A percentile compares a stretch with the other conserved stretches of the same genome.
Evolutionary conservation across 73 alveolate genomes (phyloP).

Genomic region (Paramecium caudatum): DNA sequence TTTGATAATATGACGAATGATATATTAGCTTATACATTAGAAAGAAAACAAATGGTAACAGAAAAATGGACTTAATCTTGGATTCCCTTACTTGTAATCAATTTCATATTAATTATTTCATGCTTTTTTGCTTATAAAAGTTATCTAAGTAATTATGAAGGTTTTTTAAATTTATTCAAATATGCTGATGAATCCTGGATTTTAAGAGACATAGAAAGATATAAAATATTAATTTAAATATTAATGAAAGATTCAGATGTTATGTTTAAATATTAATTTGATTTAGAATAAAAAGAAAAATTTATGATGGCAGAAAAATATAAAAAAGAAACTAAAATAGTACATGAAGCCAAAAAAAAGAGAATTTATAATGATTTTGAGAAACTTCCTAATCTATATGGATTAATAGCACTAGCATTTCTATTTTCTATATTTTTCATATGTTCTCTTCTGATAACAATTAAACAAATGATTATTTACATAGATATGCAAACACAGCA

Average conservation of each 20-base stretch:
- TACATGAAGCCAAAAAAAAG: neutral
- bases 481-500: constrained; percentile 40
- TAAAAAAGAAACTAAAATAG: neutral
- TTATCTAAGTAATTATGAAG: neutral
- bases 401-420: neutral
- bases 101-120: neutral
- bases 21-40: neutral
- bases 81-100: constrained; percentile 7
- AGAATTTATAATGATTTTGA: neutral
- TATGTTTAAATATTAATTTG: constrained; percentile 26
- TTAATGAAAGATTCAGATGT: constrained; percentile 3
- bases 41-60: neutral
- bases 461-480: constrained; percentile 42
- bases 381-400: neutral
- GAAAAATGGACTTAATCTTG: neutral
- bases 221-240: neutral
- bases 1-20: constrained; percentile 10
- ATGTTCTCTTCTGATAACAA: neutral
- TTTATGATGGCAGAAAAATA: constrained; percentile 62
- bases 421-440: constrained; percentile 12
- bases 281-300: constrained; percentile 46
- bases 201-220: constrained; percentile 32
- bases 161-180: constrained; percentile 25
- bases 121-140: neutral
- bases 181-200: neutral